A percentile compares a stretch with the other conserved stretches of the same genome.
Conservation (phyloP, 2,329 filamentous ascomycete species). For the Penicillium sp. region DNA sequence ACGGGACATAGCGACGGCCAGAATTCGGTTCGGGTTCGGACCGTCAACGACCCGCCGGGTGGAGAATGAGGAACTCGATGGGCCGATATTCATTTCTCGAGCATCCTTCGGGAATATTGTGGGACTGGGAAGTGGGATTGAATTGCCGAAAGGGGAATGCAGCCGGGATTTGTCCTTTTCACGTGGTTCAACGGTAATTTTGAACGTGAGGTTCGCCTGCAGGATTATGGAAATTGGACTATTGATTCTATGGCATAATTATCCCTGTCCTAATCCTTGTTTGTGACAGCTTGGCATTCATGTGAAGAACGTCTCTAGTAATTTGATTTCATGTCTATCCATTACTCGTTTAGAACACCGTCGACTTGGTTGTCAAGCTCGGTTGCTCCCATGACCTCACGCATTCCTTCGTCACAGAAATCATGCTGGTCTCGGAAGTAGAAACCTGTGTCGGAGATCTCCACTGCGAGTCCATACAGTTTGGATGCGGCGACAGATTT, state of each 20-base stretch:
- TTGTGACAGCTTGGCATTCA: not conserved
- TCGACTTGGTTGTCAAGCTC: slow-evolving; percentile 30
- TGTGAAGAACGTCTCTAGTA: too few species aligned
- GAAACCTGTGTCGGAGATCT: slow-evolving; percentile 17
- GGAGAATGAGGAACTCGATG: not conserved
- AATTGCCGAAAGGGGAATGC: not conserved
- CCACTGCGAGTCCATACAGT: slow-evolving; percentile 14
- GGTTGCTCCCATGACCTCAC: slow-evolving; percentile 30
- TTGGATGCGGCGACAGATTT: slow-evolving; percentile 6
- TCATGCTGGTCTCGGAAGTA: slow-evolving; percentile 19
- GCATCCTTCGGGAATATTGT: not conserved
- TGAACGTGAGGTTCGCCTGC: not conserved
- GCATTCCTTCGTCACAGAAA: slow-evolving; percentile 24
- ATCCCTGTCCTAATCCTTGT: not conserved
- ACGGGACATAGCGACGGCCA: not conserved
- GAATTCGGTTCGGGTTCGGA: not conserved
- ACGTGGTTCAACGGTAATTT: not conserved
- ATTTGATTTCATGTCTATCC: not conserved
- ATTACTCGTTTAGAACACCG: slow-evolving; percentile 16
- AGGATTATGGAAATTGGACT: not conserved
- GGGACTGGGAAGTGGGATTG: not conserved
- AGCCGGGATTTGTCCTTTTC: not conserved
- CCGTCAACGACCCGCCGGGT: not conserved
- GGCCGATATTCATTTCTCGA: not conserved
- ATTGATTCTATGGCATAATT: not conserved